phyloP scores from a whole-genome alignment of 768 basidiomycete genomes.

The Lentinula detonsa region DNA sequence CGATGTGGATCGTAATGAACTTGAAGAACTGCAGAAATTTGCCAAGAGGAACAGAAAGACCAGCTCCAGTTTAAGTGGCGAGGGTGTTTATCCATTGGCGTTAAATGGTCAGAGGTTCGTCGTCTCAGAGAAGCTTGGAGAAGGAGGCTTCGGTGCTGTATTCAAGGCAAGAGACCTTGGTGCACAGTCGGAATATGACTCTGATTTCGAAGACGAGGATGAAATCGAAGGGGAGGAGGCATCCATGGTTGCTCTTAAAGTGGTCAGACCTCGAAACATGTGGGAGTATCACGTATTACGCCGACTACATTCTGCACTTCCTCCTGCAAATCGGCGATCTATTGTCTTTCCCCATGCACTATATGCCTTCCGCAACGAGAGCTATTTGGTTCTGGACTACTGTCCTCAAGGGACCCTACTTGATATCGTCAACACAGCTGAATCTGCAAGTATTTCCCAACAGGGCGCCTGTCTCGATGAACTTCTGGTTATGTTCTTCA shows the following conservation, averaged over 20 bases:
- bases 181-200: slow-evolving; percentile 31
- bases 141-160: slow-evolving; percentile 96
- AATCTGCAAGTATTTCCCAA: slow-evolving; percentile 67
- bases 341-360: slow-evolving; percentile 74
- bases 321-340: slow-evolving; percentile 51
- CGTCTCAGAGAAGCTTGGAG: slow-evolving; percentile 85
- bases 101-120: slow-evolving; percentile 63
- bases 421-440: slow-evolving; percentile 84
- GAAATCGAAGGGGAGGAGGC: slow-evolving; percentile 43
- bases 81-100: slow-evolving; percentile 43
- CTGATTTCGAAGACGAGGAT: slow-evolving; percentile 49
- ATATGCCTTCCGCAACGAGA: slow-evolving; percentile 85
- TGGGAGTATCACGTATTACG: slow-evolving; percentile 93
- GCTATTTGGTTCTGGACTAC: slow-evolving; percentile 81
- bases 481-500: slow-evolving; percentile 91
- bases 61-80: slow-evolving; percentile 28
- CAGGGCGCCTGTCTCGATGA: slow-evolving; percentile 85
- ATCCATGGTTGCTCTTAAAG: slow-evolving; percentile 78
- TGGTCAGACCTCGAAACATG: slow-evolving; percentile 79
- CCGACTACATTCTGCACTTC: slow-evolving; percentile 66
- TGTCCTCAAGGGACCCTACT: slow-evolving; percentile 91
- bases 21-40: slow-evolving; percentile 71
- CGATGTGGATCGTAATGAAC: slow-evolving; percentile 44
- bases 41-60: slow-evolving; percentile 45
- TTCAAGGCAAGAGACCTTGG: slow-evolving; percentile 72